Percentiles rank a stretch among this genome's conserved stretches.
These are phyloP conservation scores for Suhomyces panamericanus DNA, from an alignment of 1,139 yeast species.

Conservation along the genomic window DNA sequence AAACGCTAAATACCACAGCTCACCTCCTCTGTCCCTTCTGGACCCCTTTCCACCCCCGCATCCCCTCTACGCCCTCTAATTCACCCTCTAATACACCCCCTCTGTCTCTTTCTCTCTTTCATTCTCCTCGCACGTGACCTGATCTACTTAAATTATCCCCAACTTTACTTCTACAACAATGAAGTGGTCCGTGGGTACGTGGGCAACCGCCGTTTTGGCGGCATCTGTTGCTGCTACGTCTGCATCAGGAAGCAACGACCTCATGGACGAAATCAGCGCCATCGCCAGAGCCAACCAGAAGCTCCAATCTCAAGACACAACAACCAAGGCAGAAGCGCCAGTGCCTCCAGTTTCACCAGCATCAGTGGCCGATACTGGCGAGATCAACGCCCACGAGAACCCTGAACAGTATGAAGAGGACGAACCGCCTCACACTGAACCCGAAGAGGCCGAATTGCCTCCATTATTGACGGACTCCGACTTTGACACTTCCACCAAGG, in stretches of 20 bases:
- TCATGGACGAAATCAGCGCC: not conserved
- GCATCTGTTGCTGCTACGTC: not conserved
- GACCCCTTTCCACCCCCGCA: too few relatives aligned
- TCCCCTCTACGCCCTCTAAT: too few relatives aligned
- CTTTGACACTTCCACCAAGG: conserved; percentile 47
- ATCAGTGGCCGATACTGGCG: not conserved
- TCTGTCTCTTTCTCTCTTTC: not conserved
- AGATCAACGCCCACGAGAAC: conserved; percentile 1
- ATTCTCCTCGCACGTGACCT: not conserved
- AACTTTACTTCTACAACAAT: not conserved
- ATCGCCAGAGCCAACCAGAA: not conserved
- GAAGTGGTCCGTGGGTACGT: conserved; percentile 4
- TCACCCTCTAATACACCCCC: not conserved
- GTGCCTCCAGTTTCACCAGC: not conserved
- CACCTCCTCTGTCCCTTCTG: too few relatives aligned
- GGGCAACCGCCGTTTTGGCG: not conserved
- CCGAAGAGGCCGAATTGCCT: conserved; percentile 18
- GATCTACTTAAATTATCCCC: not conserved
- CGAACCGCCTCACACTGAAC: not conserved
- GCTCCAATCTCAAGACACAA: not conserved
- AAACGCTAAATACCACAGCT: too few relatives aligned
- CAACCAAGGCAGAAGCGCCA: not conserved
- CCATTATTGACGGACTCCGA: conserved; percentile 31
- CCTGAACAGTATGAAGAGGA: conserved; percentile 9
- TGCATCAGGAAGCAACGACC: not conserved